These are phyloP conservation scores for Solanum chacoense DNA, from an alignment of 305 asterid species.

Conservation along the genomic window DNA sequence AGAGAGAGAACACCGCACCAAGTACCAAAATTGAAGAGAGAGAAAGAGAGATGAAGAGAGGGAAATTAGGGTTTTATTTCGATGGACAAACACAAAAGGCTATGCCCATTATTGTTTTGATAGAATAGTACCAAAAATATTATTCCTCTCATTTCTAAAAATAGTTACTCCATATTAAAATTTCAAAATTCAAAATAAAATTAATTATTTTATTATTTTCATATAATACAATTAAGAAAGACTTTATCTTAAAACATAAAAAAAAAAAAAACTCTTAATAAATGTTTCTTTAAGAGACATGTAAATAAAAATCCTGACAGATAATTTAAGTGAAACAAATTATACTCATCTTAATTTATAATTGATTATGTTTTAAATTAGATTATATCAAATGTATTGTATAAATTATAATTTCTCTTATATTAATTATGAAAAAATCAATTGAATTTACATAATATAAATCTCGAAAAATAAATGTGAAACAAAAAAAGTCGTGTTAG, in stretches of 20 bases:
- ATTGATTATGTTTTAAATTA: no score
- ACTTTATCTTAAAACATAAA: background rate
- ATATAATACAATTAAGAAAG: background rate
- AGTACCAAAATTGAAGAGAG: background rate
- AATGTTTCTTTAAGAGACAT: background rate
- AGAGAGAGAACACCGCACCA: background rate
- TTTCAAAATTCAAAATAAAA: background rate
- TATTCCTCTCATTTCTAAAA: background rate
- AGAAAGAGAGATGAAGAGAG: background rate
- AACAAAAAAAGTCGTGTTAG: fast-evolving
- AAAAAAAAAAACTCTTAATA: background rate
- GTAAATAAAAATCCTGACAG: background rate
- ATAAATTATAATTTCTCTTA: background rate
- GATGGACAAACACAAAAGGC: background rate
- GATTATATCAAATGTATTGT: background rate
- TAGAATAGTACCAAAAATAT: background rate
- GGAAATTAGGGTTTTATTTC: slow-evolving; percentile 9
- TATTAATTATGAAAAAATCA: background rate
- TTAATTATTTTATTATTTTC: background rate
- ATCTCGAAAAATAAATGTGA: background rate
- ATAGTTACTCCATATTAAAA: background rate
- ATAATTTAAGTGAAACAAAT: no score
- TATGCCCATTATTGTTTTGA: background rate
- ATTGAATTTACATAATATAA: background rate
- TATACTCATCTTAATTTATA: background rate